Conservation (phyloP, 2,329 filamentous ascomycete species). For the Anthostomella pinea region DNA sequence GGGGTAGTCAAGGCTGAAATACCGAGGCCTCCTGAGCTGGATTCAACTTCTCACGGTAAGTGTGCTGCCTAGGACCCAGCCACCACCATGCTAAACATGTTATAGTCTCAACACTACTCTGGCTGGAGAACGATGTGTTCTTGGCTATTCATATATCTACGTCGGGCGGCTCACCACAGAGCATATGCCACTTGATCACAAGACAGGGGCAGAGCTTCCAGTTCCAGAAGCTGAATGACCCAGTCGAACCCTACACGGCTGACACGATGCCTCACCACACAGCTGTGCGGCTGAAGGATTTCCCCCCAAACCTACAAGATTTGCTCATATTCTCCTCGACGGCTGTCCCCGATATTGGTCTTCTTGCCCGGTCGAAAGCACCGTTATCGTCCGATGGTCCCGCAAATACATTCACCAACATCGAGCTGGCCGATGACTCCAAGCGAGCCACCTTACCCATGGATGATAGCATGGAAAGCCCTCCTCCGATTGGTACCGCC, state of each 20-base stretch:
- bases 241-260: conserved; percentile 69
- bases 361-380: conserved; percentile 71
- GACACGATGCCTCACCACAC: conserved; percentile 72
- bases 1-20: conserved; percentile 76
- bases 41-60: conserved; percentile 64
- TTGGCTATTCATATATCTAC: conserved; percentile 73
- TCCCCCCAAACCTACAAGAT: conserved; percentile 77
- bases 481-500: conserved; percentile 73
- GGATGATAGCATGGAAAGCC: conserved; percentile 65
- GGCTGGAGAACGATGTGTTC: conserved; percentile 87
- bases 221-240: conserved; percentile 72
- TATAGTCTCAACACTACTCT: conserved; percentile 73
- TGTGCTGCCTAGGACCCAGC: conserved; percentile 15
- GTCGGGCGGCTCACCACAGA: conserved; percentile 56
- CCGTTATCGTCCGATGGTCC: conserved; percentile 61
- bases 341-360: conserved; percentile 71
- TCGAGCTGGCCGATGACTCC: conserved; percentile 69
- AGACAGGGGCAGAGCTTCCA: conserved; percentile 63
- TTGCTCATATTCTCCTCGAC: conserved; percentile 80
- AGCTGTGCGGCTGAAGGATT: conserved; percentile 73
- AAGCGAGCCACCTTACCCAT: conserved; percentile 74
- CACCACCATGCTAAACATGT: conserved; percentile 22
- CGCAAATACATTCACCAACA: conserved; percentile 69
- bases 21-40: conserved; percentile 69
- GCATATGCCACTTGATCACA: conserved; percentile 76